Evolutionary conservation across 257 asterid species (phyloP).

Genomic region (Rhazya stricta): DNA sequence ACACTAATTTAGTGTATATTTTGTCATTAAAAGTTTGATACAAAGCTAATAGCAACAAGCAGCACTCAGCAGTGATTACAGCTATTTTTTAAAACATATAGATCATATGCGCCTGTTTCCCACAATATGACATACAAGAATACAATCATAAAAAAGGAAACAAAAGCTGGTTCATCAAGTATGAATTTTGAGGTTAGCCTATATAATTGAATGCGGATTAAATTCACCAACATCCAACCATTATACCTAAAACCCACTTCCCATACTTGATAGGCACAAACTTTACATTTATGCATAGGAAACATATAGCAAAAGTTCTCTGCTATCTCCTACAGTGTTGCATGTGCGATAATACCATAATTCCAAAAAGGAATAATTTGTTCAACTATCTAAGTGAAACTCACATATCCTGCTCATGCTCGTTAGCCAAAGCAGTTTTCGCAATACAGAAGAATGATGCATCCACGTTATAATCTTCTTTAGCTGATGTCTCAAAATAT

Average conservation of each 20-base stretch:
- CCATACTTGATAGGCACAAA: background rate
- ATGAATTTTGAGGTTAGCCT: background rate
- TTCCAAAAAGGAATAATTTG: background rate
- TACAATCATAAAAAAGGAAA: background rate
- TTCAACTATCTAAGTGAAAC: constrained; percentile 18
- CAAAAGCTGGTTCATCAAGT: background rate
- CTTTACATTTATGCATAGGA: background rate
- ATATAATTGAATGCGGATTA: background rate
- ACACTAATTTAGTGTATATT: background rate
- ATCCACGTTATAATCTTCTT: constrained; percentile 93
- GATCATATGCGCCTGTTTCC: background rate
- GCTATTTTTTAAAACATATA: background rate
- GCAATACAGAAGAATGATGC: constrained; percentile 88
- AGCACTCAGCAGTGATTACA: background rate
- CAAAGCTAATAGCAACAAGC: background rate
- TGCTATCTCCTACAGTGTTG: background rate
- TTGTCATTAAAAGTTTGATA: background rate
- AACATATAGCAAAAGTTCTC: background rate
- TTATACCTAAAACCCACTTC: background rate
- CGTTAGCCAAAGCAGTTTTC: constrained; percentile 88
- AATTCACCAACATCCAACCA: background rate
- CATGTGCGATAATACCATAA: background rate
- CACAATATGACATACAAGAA: background rate
- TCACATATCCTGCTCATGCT: constrained; percentile 93
- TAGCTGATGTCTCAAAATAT: constrained; percentile 97